Percentiles rank a stretch among this genome's conserved stretches.
Evolutionary conservation across 768 basidiomycete genomes (phyloP).

Genomic region (Auricularia auricula-judae): DNA sequence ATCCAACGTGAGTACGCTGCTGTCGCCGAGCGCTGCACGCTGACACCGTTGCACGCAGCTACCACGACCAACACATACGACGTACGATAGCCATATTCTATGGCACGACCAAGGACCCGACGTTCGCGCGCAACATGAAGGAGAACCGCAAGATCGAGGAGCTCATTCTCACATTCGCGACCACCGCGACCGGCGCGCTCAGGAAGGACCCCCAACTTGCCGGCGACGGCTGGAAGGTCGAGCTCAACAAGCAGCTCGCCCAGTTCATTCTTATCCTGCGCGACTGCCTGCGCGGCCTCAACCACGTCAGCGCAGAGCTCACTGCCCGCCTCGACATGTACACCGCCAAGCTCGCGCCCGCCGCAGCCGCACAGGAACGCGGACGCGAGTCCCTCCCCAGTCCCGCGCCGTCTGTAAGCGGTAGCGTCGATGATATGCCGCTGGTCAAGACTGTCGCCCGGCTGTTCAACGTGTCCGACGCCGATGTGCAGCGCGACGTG

Average conservation of each 20-base stretch:
- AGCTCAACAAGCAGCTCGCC: slow-evolving; percentile 86
- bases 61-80: slow-evolving; percentile 81
- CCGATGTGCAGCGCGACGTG: slow-evolving; percentile 62
- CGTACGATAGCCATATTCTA: slow-evolving; percentile 90
- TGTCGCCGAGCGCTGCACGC: slow-evolving; percentile 1
- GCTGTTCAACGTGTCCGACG: slow-evolving; percentile 65
- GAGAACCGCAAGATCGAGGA: slow-evolving; percentile 97
- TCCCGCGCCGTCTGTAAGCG: slow-evolving; percentile 31
- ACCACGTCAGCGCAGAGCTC: slow-evolving; percentile 77
- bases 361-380: slow-evolving; percentile 9
- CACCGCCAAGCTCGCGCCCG: slow-evolving; percentile 60
- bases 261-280: slow-evolving; percentile 79
- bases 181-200: slow-evolving; percentile 75
- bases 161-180: slow-evolving; percentile 91
- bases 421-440: slow-evolving; percentile 62
- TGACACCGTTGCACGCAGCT: slow-evolving; percentile 34
- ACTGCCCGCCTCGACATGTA: slow-evolving; percentile 75
- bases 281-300: slow-evolving; percentile 62
- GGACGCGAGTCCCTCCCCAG: too few relatives aligned
- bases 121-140: slow-evolving; percentile 82
- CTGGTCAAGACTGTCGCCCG: slow-evolving; percentile 57
- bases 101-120: slow-evolving; percentile 75
- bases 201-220: slow-evolving; percentile 80
- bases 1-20: slow-evolving; percentile 56
- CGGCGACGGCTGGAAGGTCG: slow-evolving; percentile 85